phyloP scores from a whole-genome alignment of 2,329 filamentous ascomycete species.

The Talaromyces verruculosus region DNA sequence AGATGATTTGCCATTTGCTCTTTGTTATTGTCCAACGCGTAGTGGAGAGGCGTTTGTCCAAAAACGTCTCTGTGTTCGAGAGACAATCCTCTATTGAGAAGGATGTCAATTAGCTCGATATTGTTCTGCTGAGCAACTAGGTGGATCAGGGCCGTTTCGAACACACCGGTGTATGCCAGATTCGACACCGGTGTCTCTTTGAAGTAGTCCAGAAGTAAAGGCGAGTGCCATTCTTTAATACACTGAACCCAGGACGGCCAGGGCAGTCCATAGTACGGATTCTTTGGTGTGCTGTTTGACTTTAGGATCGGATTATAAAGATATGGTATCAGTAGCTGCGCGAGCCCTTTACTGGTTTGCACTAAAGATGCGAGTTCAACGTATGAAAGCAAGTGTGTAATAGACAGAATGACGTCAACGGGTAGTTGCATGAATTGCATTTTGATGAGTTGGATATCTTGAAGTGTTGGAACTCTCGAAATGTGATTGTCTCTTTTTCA shows the following conservation, averaged over 20 bases:
- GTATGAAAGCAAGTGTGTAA: background rate
- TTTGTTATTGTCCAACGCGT: background rate
- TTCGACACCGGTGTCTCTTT: background rate
- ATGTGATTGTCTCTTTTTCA: background rate
- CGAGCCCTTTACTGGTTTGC: background rate
- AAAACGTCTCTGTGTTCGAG: background rate
- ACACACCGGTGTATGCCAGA: background rate
- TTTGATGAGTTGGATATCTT: background rate
- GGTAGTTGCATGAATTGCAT: background rate
- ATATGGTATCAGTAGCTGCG: background rate
- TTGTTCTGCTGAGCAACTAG: background rate
- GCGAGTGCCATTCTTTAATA: background rate
- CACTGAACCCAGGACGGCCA: background rate
- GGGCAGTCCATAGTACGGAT: background rate
- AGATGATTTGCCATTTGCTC: background rate
- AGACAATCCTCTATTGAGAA: background rate
- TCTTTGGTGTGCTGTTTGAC: background rate
- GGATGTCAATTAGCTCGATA: background rate
- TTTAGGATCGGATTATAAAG: background rate
- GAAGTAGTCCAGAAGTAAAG: background rate
- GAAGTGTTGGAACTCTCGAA: too few species aligned
- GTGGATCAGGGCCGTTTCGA: background rate
- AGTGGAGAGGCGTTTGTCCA: background rate
- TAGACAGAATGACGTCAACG: background rate
- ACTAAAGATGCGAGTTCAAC: background rate